Base-by-base conservation (phyloP, 164 flowering plant species). In the Pachysandra terminalis region DNA sequence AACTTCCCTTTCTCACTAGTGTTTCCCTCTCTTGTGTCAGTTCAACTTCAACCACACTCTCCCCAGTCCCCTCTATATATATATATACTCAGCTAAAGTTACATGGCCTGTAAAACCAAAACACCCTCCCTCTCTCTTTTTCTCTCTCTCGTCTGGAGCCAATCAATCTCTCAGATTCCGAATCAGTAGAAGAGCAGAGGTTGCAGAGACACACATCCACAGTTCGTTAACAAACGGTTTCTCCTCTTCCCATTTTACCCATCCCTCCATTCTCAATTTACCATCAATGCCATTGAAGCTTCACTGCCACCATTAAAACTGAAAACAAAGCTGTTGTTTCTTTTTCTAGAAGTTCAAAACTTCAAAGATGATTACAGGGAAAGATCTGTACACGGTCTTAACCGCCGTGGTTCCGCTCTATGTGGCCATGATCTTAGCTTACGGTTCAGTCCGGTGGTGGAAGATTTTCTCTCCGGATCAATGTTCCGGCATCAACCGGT, bases 401-500 rank as follows among this genome's bases (percentile, higher is more conserved):
- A 65, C 73, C 22, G 73, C 77, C 40, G 69, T 70, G 37, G 66
- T 74, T 3, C 77, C 77, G 15, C 75, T 72, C 19, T 76, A 76
- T 37, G 79, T 76, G 5, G 79, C 79, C 16, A 76, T 76, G 79
- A 68, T 76, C 25, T 48, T 76, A 26, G 78, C 81, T 40, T 73
- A 69, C 59, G 80, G 80, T 26, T 73, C 77, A 0, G 77, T 77
- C 23, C 72, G 73, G 51, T 76, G 79, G 79, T 76, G 79, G 79
- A 68, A 65, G 72, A 76, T 76, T 40, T 76, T 77, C 77, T 63
- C 64, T 35, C 72, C 80, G 3, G 77, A 77, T 49, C 77, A 77
- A 26, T 77, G 80, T 66, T 77, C 80, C 55, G 77, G 80, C 57
- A 77, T 77, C 63, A 77, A 77, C 63, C 74, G 80, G 2, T 77